Conservation (phyloP, 306 rosid species). For the Ochetophila trinervis region DNA sequence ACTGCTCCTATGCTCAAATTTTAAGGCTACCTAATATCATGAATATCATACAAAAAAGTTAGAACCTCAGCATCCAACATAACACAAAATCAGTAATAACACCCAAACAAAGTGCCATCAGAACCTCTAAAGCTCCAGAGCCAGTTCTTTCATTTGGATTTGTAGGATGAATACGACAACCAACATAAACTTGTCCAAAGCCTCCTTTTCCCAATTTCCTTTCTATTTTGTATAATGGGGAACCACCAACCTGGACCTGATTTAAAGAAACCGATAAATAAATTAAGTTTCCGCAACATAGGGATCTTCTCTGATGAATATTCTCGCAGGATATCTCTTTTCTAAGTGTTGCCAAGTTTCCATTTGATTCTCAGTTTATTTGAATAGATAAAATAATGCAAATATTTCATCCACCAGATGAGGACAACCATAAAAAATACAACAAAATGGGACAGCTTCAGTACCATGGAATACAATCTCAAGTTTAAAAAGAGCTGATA, state of each 20-base stretch:
- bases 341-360: no score
- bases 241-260: slow-evolving; percentile 58
- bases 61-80: slow-evolving; percentile 13
- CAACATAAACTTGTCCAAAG: slow-evolving; percentile 91
- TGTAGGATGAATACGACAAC: slow-evolving; percentile 46
- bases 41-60: slow-evolving; percentile 4
- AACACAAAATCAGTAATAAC: not conserved
- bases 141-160: slow-evolving; percentile 64
- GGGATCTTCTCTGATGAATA: not conserved
- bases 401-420: no score
- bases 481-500: not conserved
- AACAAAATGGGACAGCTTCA: not conserved
- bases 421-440: not conserved
- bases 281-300: not conserved
- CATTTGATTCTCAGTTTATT: no score
- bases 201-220: slow-evolving; percentile 79
- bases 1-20: slow-evolving; percentile 92
- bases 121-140: slow-evolving; percentile 73
- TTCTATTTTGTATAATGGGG: slow-evolving; percentile 42
- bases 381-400: no score
- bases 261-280: slow-evolving; percentile 7
- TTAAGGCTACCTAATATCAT: slow-evolving; percentile 73
- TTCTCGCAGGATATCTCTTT: no score
- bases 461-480: not conserved
- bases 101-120: slow-evolving; percentile 9